Percentiles rank a stretch among this genome's conserved stretches.
These are phyloP conservation scores for Rutstroemia sp. DNA, from an alignment of 2,329 filamentous ascomycete genomes.

Conservation along the genomic window DNA sequence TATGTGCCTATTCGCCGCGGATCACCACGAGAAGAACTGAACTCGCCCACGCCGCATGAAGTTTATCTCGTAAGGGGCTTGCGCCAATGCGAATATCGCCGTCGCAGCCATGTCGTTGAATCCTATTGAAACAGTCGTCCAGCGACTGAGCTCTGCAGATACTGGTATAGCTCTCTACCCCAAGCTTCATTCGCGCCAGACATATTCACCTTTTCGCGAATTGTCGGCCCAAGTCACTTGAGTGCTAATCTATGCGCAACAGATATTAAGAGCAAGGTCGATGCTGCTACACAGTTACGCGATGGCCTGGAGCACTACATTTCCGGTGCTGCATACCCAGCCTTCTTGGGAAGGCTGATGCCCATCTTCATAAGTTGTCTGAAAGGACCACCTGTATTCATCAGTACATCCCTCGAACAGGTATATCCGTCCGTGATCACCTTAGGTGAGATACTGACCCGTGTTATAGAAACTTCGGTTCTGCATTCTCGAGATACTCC, in stretches of 20 bases:
- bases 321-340: slow-evolving; percentile 64
- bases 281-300: slow-evolving; percentile 76
- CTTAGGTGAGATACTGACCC: slow-evolving; percentile 5
- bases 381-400: slow-evolving; percentile 79
- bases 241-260: slow-evolving; percentile 14
- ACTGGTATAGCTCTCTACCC: slow-evolving; percentile 17
- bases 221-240: neutral
- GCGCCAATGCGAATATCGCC: slow-evolving; percentile 26
- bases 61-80: slow-evolving; percentile 14
- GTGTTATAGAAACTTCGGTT: slow-evolving; percentile 70
- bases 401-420: slow-evolving; percentile 85
- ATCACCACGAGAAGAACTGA: neutral
- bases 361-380: slow-evolving; percentile 84
- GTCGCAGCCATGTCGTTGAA: slow-evolving; percentile 52
- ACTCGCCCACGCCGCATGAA: slow-evolving; percentile 7
- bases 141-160: slow-evolving; percentile 41
- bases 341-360: slow-evolving; percentile 81
- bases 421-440: slow-evolving; percentile 38
- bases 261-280: slow-evolving; percentile 79
- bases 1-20: neutral
- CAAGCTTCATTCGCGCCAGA: neutral
- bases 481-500: slow-evolving; percentile 88
- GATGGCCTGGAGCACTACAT: slow-evolving; percentile 90
- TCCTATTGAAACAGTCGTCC: slow-evolving; percentile 56
- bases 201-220: neutral